A percentile compares a stretch with the other conserved stretches of the same genome.
phyloP scores from a whole-genome alignment of 2,329 filamentous ascomycete species.

The Beauveria australis region DNA sequence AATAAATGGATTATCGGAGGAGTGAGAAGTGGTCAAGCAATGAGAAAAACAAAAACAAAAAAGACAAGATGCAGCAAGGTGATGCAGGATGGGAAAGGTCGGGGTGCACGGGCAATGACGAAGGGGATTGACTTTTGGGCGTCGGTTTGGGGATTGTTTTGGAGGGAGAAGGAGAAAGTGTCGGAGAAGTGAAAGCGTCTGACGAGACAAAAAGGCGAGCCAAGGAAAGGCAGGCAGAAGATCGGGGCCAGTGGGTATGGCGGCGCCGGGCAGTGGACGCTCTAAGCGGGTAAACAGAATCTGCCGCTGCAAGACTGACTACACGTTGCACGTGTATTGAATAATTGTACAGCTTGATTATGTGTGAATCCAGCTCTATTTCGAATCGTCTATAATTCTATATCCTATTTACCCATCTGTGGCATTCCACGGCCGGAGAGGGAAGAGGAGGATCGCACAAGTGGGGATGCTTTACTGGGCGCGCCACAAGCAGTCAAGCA shows the following conservation, averaged over 20 bases:
- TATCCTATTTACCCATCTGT: no score
- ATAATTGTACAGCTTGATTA: no score
- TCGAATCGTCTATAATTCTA: no score
- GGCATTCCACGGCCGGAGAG: no score
- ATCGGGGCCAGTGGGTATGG: not conserved
- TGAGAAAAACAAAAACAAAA: not conserved
- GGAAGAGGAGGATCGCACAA: no score
- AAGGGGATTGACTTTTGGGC: not conserved
- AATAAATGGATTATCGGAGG: not conserved
- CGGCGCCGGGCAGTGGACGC: not conserved
- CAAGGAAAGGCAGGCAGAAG: not conserved
- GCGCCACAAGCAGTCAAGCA: no score
- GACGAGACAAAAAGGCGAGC: not conserved
- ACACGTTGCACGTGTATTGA: no score
- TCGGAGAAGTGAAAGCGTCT: constrained; percentile 4
- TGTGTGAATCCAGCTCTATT: no score
- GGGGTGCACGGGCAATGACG: not conserved
- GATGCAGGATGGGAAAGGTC: not conserved
- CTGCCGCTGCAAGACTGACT: not conserved
- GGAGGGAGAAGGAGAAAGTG: constrained; percentile 4
- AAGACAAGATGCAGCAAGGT: not conserved
- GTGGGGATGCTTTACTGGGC: no score
- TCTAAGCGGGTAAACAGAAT: not conserved
- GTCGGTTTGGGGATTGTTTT: constrained; percentile 3
- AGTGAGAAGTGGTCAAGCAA: not conserved